Base-by-base conservation (phyloP, 805 yeast species). In the Cyberlindnera maritima region DNA sequence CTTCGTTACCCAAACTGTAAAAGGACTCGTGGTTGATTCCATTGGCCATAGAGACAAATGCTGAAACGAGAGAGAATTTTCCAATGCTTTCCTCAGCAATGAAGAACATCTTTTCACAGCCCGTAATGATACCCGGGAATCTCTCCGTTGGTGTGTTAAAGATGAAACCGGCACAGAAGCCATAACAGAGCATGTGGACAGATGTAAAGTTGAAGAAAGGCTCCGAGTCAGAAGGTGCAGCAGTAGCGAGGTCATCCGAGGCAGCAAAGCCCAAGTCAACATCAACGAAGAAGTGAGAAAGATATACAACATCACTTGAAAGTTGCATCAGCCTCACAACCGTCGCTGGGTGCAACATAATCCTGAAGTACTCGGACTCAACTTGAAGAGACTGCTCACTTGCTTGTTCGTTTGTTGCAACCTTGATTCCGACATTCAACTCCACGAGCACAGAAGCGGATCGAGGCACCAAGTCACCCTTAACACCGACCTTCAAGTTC, bases 111-210 rank as follows among this genome's bases (percentile, higher is more conserved):
- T 82, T 69, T 53, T 87, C 88, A 46, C 85, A 88, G 0, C 97
- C 97, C 26, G 81, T 50, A 33, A 86, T 81, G n/a, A 88, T 59
- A 11, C 97, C 97, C 0, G 89, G 89, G 19, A 72, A 73, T 2
- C 59, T 50, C 2, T 62, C 60, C 5, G 62, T 63, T 7, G 58
- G 57, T 14, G 59, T 61, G n/a, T 77, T 81, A 59, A 85, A 85
- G 4, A 85, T 61, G 90, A 96, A 88, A 0, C 96, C 96, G 29
- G 85, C 49, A 51, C 95, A 85, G 49, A 86, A 71, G 52, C 84
- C 78, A 54, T 81, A 76, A 0, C 88, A 77, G 6, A 81, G 61
- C 20, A 85, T 70, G 40, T 79, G 85, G 26, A 85, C 66, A 0
- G 88, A 39, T 72, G 74, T 50, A 73, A 69, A 45, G 31, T 41